A percentile compares a stretch with the other conserved stretches of the same genome.
These are phyloP conservation scores for Pseudotsuga menziesii DNA, from an alignment of 75 land plant genomes.

Conservation along the genomic window DNA sequence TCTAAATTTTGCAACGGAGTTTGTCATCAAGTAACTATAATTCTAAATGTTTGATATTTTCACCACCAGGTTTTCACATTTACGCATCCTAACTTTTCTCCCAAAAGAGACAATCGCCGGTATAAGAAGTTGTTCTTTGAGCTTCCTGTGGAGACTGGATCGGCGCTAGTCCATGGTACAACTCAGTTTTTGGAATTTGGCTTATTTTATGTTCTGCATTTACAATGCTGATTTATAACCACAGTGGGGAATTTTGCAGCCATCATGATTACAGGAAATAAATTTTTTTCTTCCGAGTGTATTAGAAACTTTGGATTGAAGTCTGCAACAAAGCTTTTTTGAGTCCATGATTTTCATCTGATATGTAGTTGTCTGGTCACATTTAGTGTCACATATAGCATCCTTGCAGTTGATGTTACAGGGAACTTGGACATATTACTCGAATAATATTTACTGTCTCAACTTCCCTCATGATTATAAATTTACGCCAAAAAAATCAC, in stretches of 20 bases:
- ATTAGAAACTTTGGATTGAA: too few species aligned
- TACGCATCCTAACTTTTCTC: constrained; percentile 67
- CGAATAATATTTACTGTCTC: too few species aligned
- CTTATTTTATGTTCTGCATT: not conserved
- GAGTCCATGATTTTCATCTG: too few species aligned
- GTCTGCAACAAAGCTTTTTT: too few species aligned
- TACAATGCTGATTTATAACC: not conserved
- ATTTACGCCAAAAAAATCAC: too few species aligned
- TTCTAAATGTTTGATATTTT: constrained; percentile 6
- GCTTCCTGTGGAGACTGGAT: constrained; percentile 82
- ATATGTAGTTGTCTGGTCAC: too few species aligned
- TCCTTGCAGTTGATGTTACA: too few species aligned
- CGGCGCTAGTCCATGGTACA: constrained; percentile 88
- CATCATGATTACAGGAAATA: too few species aligned
- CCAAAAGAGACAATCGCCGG: constrained; percentile 62
- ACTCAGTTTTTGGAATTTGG: not conserved
- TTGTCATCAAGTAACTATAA: not conserved
- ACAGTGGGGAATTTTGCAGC: not conserved
- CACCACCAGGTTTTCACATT: constrained; percentile 79
- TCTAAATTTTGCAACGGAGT: not conserved
- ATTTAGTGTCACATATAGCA: too few species aligned
- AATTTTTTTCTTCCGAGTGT: too few species aligned
- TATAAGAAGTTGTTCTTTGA: constrained; percentile 76
- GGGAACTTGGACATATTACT: too few species aligned
- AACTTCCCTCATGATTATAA: too few species aligned